phyloP scores from a whole-genome alignment of 768 basidiomycete genomes.

The Auricularia heimuer region DNA sequence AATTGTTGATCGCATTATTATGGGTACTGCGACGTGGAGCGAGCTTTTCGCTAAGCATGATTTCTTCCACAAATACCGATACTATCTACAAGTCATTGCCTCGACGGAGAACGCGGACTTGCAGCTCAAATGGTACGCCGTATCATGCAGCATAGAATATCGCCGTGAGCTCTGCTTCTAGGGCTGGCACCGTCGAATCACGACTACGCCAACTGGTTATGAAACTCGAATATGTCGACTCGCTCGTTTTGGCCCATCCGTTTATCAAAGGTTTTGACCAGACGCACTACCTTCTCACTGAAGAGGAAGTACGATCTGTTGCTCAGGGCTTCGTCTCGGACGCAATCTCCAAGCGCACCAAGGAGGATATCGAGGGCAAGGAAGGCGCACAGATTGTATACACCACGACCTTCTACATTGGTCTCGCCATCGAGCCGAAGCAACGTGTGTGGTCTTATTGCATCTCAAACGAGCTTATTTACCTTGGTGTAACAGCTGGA shows the following conservation, averaged over 20 bases:
- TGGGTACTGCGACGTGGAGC: conserved; percentile 75
- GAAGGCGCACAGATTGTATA: conserved; percentile 72
- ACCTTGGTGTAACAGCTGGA: conserved; percentile 40
- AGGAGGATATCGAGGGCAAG: conserved; percentile 67
- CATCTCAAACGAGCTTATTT: conserved; percentile 10
- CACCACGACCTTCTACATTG: conserved; percentile 98
- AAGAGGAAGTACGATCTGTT: conserved; percentile 80
- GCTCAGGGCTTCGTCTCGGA: conserved; percentile 82
- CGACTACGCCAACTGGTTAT: conserved; percentile 91
- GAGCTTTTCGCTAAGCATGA: conserved; percentile 94
- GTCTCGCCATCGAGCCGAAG: conserved; percentile 84
- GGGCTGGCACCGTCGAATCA: conserved; percentile 98
- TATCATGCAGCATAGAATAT: neutral
- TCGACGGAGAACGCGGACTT: conserved; percentile 76
- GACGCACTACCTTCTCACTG: conserved; percentile 69
- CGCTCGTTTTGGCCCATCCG: conserved; percentile 85
- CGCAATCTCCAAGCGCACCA: conserved; percentile 58
- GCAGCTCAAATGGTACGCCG: conserved; percentile 82
- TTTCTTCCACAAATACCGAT: conserved; percentile 94
- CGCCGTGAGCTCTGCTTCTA: conserved; percentile 14
- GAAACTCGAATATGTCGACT: conserved; percentile 95
- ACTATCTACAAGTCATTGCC: conserved; percentile 93
- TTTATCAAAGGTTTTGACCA: conserved; percentile 92
- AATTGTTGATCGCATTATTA: conserved; percentile 86
- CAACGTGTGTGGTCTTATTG: conserved; percentile 47